Conservation (phyloP, 2,329 filamentous ascomycete species). For the Neopestalotiopsis clavispora region DNA sequence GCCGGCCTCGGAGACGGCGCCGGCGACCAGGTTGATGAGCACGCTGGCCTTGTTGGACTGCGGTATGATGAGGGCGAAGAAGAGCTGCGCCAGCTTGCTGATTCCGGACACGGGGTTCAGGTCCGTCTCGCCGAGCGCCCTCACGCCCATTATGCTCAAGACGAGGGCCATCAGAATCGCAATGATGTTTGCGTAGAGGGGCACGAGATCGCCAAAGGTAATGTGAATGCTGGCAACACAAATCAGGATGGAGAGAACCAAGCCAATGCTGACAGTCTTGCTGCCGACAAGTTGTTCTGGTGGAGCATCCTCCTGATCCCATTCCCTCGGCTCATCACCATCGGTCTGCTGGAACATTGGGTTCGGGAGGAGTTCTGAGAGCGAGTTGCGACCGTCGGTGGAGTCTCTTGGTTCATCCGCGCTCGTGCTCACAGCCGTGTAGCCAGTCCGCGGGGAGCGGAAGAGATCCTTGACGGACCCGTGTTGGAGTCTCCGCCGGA, state of each 20-base stretch:
- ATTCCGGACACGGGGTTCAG: conserved; percentile 96
- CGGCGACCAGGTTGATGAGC: conserved; percentile 93
- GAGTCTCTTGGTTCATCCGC: conserved; percentile 29
- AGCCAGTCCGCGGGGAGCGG: conserved; percentile 26
- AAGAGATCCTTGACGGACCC: conserved; percentile 29
- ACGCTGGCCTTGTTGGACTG: conserved; percentile 81
- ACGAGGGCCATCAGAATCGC: conserved; percentile 86
- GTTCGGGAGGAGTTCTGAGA: conserved; percentile 24
- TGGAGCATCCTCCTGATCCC: conserved; percentile 77
- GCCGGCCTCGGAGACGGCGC: conserved; percentile 83
- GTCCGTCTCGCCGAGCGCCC: conserved; percentile 81
- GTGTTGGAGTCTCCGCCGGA: conserved; percentile 27
- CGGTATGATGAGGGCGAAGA: conserved; percentile 91
- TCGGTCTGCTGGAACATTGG: conserved; percentile 28
- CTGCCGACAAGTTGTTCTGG: conserved; percentile 79
- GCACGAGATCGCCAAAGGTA: conserved; percentile 83
- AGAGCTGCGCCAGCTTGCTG: conserved; percentile 92
- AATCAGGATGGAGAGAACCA: conserved; percentile 76
- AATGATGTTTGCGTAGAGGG: conserved; percentile 74
- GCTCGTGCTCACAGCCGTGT: conserved; percentile 27
- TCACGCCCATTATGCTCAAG: conserved; percentile 75
- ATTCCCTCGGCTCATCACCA: conserved; percentile 33
- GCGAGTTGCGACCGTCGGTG: conserved; percentile 23
- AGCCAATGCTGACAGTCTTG: conserved; percentile 73
- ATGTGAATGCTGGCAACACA: conserved; percentile 83